Evolutionary conservation across 352 stramenopile genomes (phyloP).

Genomic region (Phytophthora palmivora): DNA sequence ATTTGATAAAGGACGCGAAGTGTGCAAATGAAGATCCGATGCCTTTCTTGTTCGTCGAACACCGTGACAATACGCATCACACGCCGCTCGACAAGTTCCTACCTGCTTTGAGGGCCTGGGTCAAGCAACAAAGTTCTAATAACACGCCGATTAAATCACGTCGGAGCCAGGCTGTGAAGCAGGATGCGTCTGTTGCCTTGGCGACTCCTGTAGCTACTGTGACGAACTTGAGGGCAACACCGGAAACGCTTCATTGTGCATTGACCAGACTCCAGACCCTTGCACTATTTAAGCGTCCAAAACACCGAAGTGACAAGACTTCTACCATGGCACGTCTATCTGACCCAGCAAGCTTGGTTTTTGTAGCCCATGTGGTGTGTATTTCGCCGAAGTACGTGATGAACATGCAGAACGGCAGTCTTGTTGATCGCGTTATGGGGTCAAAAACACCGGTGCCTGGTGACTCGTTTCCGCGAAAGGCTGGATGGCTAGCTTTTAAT

Average conservation of each 20-base stretch:
- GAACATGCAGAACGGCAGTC: constrained; percentile 38
- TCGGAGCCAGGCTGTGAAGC: constrained; percentile 8
- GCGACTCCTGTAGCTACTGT: not conserved
- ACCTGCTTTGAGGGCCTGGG: constrained; percentile 19
- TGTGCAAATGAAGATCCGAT: constrained; percentile 25
- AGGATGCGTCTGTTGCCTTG: constrained; percentile 1
- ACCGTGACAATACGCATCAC: constrained; percentile 22
- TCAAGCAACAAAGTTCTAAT: constrained; percentile 6
- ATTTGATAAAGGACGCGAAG: constrained; percentile 28
- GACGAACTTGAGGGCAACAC: too few relatives aligned
- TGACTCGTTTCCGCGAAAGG: constrained; percentile 39
- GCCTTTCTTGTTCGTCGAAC: constrained; percentile 38
- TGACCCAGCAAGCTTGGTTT: constrained; percentile 14
- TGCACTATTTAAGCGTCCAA: constrained; percentile 36
- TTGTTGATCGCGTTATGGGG: constrained; percentile 30
- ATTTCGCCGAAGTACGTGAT: constrained; percentile 42
- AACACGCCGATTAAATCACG: constrained; percentile 18
- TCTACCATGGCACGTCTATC: constrained; percentile 4
- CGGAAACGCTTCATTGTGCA: too few relatives aligned
- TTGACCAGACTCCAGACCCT: constrained; percentile 18
- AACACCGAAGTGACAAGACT: constrained; percentile 16
- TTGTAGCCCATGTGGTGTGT: constrained; percentile 37
- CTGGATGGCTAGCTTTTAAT: constrained; percentile 36
- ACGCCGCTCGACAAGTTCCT: constrained; percentile 22
- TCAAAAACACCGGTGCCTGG: constrained; percentile 27